A percentile compares a stretch with the other conserved stretches of the same genome.
Evolutionary conservation across 768 basidiomycete genomes (phyloP).

Genomic region (Phaffia australis): DNA sequence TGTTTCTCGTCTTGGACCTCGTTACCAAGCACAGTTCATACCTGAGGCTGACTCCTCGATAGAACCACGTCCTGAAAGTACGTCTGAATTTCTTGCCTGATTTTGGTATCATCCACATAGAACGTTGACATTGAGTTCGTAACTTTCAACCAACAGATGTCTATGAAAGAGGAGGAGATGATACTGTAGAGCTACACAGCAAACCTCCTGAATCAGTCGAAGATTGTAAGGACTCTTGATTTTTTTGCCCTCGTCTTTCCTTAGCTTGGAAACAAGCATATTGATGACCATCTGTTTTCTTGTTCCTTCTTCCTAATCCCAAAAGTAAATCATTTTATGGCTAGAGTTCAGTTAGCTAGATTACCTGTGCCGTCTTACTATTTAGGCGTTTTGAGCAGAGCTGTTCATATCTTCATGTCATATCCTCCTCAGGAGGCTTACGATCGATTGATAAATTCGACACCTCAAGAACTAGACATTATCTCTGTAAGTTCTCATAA

Average conservation of each 20-base stretch:
- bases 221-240: background rate
- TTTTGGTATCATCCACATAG: too few relatives aligned
- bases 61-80: slow-evolving; percentile 32
- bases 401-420: slow-evolving; percentile 13
- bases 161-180: slow-evolving; percentile 59
- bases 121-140: too few relatives aligned
- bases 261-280: too few relatives aligned
- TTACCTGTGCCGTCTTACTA: background rate
- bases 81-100: slow-evolving; percentile 2
- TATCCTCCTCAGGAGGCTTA: slow-evolving; percentile 5
- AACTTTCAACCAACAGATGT: slow-evolving; percentile 27
- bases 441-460: slow-evolving; percentile 8
- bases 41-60: slow-evolving; percentile 30
- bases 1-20: slow-evolving; percentile 77
- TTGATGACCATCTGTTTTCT: background rate
- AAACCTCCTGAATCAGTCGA: slow-evolving; percentile 29
- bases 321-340: slow-evolving; percentile 9
- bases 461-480: slow-evolving; percentile 8
- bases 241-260: background rate
- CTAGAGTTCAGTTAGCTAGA: slow-evolving; percentile 1
- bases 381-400: slow-evolving; percentile 7
- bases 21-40: slow-evolving; percentile 60
- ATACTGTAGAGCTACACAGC: slow-evolving; percentile 61
- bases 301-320: background rate
- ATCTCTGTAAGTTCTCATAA: background rate